Percentiles rank a stretch among this genome's conserved stretches.
These are phyloP conservation scores for Prunus salicina DNA, from an alignment of 306 rosid genomes.

Conservation along the genomic window DNA sequence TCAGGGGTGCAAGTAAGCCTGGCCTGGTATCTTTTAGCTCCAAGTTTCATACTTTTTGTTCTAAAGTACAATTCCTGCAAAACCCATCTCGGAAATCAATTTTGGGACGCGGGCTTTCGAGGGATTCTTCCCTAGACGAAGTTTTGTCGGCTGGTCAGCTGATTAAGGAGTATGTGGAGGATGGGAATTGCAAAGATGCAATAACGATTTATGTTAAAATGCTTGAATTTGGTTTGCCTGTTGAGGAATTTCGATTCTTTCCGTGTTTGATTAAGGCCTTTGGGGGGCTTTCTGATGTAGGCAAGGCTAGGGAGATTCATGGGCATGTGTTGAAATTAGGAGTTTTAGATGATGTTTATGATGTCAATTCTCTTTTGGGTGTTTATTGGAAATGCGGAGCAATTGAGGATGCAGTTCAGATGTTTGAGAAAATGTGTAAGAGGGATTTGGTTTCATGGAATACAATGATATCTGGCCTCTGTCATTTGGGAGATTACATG, in stretches of 20 bases:
- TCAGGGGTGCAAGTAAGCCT: not conserved
- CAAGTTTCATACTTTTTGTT: slow-evolving; percentile 8
- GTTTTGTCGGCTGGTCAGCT: not conserved
- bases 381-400: slow-evolving; percentile 32
- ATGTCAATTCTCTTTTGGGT: slow-evolving; percentile 36
- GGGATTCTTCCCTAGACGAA: not conserved
- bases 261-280: slow-evolving; percentile 40
- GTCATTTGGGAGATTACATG: slow-evolving; percentile 24
- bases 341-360: slow-evolving; percentile 34
- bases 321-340: slow-evolving; percentile 38
- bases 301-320: slow-evolving; percentile 33
- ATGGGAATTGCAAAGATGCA: slow-evolving; percentile 31
- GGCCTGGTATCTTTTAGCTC: not conserved
- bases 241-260: slow-evolving; percentile 34
- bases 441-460: slow-evolving; percentile 39
- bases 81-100: slow-evolving; percentile 14
- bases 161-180: slow-evolving; percentile 21
- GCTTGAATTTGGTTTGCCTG: slow-evolving; percentile 27
- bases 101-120: not conserved
- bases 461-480: slow-evolving; percentile 38
- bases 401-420: slow-evolving; percentile 4
- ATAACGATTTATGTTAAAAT: slow-evolving; percentile 24
- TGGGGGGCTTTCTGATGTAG: slow-evolving; percentile 27
- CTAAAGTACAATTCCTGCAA: slow-evolving; percentile 5
- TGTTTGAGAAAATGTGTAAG: slow-evolving; percentile 32